Base-by-base conservation (phyloP, 768 basidiomycete genomes). In the Termitomyces sp. region DNA sequence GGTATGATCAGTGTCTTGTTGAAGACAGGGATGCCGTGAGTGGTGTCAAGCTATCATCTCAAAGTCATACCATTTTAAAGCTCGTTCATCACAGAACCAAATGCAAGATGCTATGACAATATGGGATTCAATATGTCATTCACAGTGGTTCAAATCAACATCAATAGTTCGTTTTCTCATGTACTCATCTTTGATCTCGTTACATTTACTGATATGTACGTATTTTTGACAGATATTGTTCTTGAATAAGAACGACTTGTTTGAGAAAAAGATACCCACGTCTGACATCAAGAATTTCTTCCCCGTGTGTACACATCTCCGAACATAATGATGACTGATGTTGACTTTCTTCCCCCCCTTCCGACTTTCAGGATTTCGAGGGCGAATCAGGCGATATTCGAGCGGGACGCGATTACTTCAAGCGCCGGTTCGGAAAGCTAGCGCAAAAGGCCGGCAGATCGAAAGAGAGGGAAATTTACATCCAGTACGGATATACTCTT, bases 51-150 rank as follows among this genome's bases (percentile, higher is more conserved):
- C 13, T 18, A 35, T 35, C 16, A 28, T 44, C 12, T 44, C 0
- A 32, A 40, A 5, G 4, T 22, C 22, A n/a, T 48, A 24, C 24
- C n/a, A 13, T 30, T 56, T 18, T 22, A 1, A 56, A 9, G 20
- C 46, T 38, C 20, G 20, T 8, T 12, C 3, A 12, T 24, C 32
- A 7, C 66, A 94, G 89, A 98, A 98, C 68, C 94, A 96, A 86
- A 96, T 98, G 94, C 91, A 95, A 76, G 94, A 98, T 62, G 92
- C 94, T 1, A 90, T 98, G 86, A 92, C 92, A n/a, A 92, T 98
- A 51, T 98, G 94, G 88, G 94, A 98, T 65, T 94, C 93, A 43
- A 95, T 98, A 80, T 95, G 93, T 73, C 93, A 97, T 70, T 95
- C 93, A 10, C 93, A 95, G 63, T 97, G 94, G 94, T 97, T 97